Conservation (phyloP, 192 early-diverging fungal genomes). For the Haplosporangium gracile region DNA sequence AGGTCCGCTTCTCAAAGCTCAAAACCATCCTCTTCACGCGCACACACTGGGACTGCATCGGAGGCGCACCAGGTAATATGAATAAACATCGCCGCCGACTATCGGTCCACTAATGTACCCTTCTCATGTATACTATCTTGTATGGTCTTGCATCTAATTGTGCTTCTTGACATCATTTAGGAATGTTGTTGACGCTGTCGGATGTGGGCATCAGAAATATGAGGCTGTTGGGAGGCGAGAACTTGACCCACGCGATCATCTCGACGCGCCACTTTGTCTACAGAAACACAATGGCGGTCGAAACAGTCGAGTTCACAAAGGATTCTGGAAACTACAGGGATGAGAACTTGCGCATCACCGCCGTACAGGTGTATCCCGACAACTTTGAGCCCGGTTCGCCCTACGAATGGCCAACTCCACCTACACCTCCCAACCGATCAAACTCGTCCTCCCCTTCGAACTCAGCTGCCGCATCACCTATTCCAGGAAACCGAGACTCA, state of each 20-base stretch:
- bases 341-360: slow-evolving; percentile 72
- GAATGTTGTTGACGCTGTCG: slow-evolving; percentile 92
- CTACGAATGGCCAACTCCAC: neutral
- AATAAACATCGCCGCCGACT: neutral
- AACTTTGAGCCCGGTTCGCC: slow-evolving; percentile 26
- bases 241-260: slow-evolving; percentile 84
- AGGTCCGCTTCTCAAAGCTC: slow-evolving; percentile 77
- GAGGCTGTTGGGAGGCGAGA: slow-evolving; percentile 79
- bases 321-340: slow-evolving; percentile 66
- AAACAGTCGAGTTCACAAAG: slow-evolving; percentile 68
- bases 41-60: slow-evolving; percentile 87
- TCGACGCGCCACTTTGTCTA: slow-evolving; percentile 83
- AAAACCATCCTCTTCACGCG: slow-evolving; percentile 85
- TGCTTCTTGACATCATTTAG: slow-evolving; percentile 39
- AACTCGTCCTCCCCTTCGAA: neutral
- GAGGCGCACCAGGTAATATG: slow-evolving; percentile 86
- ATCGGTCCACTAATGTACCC: neutral
- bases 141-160: neutral
- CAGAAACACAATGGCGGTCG: slow-evolving; percentile 62
- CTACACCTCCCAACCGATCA: neutral
- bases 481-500: neutral
- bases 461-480: slow-evolving; percentile 3
- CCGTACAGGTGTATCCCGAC: slow-evolving; percentile 77
- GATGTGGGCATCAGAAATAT: slow-evolving; percentile 77
- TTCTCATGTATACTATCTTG: neutral